Percentiles rank a stretch among this genome's conserved stretches.
phyloP scores from a whole-genome alignment of 2,329 filamentous ascomycete genomes.

The Trichoderma harzianum region DNA sequence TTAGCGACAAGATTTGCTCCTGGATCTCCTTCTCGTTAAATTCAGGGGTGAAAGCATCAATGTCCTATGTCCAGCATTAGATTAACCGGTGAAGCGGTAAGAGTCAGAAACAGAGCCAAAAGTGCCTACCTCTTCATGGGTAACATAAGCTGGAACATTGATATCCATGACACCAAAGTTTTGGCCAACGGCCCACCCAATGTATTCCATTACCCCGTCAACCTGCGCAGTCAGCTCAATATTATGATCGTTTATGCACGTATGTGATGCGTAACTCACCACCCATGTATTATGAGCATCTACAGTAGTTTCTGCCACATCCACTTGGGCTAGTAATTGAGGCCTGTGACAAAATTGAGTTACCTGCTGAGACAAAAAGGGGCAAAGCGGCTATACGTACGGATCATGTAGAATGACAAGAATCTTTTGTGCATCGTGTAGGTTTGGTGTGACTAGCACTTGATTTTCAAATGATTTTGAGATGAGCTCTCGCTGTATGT shows the following conservation, averaged over 20 bases:
- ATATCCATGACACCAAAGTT: constrained; percentile 85
- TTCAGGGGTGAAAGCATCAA: constrained; percentile 45
- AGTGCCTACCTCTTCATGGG: constrained; percentile 53
- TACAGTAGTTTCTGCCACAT: constrained; percentile 67
- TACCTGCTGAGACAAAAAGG: background rate
- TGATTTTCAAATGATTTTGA: constrained; percentile 82
- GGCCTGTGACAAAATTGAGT: constrained; percentile 44
- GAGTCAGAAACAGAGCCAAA: background rate
- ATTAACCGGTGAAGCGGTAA: background rate
- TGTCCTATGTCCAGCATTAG: constrained; percentile 36
- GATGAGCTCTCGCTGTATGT: constrained; percentile 69
- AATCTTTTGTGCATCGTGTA: constrained; percentile 64
- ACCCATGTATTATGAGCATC: constrained; percentile 86
- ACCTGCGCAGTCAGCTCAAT: constrained; percentile 50
- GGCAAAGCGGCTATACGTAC: constrained; percentile 44
- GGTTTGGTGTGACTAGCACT: constrained; percentile 73
- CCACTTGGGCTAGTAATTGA: constrained; percentile 63
- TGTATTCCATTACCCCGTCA: constrained; percentile 75
- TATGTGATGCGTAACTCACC: constrained; percentile 50
- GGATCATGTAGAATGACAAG: constrained; percentile 90
- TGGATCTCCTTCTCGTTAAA: constrained; percentile 49
- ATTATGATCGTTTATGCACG: background rate
- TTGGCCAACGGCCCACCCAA: constrained; percentile 76
- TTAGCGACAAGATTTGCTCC: constrained; percentile 65
- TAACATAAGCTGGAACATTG: constrained; percentile 79